Percentiles rank a stretch among this genome's conserved stretches.
These are phyloP conservation scores for Aspergillus homomorphus DNA, from an alignment of 495 filamentous ascomycete species.

Conservation along the genomic window DNA sequence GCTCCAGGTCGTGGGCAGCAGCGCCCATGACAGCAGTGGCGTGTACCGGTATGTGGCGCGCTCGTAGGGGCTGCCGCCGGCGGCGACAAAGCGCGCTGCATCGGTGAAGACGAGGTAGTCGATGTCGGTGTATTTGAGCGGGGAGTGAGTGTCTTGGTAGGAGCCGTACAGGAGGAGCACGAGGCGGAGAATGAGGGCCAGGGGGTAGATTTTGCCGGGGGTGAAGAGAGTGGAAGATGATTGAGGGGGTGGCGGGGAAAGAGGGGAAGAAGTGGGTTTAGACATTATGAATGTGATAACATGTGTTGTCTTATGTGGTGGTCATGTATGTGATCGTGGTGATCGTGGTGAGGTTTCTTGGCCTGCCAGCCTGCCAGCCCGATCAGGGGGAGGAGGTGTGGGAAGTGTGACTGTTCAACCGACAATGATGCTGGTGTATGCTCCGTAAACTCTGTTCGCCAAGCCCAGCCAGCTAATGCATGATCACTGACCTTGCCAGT, in stretches of 20 bases:
- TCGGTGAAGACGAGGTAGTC: slow-evolving; percentile 99
- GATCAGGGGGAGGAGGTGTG: no score
- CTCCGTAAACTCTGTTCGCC: no score
- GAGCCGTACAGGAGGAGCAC: slow-evolving; percentile 79
- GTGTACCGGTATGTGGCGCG: slow-evolving; percentile 97
- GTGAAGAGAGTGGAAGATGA: slow-evolving; percentile 37
- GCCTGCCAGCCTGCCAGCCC: no score
- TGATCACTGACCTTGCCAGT: no score
- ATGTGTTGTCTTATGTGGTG: slow-evolving; percentile 9
- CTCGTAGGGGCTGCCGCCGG: slow-evolving; percentile 69
- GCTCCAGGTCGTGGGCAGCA: slow-evolving; percentile 72
- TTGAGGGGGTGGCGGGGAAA: not conserved
- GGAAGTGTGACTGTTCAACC: no score
- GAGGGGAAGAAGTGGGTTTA: not conserved
- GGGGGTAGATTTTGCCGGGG: slow-evolving; percentile 58
- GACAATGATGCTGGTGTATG: no score
- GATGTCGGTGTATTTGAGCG: slow-evolving; percentile 97
- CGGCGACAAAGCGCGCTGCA: slow-evolving; percentile 72
- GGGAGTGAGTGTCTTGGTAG: slow-evolving; percentile 84
- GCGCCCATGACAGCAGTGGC: slow-evolving; percentile 83
- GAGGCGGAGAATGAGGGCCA: slow-evolving; percentile 64
- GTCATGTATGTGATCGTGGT: no score
- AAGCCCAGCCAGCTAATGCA: no score
- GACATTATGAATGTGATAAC: no score
- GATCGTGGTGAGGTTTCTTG: no score